Evolutionary conservation across 1,139 yeast species (phyloP).

Genomic region (Geotrichum restrictum): DNA sequence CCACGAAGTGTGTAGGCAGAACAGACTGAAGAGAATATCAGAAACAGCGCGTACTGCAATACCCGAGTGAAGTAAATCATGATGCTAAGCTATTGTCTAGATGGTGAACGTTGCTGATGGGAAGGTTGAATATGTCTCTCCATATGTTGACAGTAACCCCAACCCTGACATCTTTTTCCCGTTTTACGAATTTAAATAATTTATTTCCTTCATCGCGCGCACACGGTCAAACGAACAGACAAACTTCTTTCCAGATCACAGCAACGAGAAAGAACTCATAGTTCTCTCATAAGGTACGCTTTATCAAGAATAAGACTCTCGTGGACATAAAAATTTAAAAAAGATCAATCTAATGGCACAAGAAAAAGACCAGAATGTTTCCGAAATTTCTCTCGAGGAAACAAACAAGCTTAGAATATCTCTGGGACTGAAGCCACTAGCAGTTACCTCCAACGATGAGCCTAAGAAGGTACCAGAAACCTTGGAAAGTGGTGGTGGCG

Average conservation of each 20-base stretch:
- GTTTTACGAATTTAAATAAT: too few relatives aligned
- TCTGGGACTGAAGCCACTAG: slow-evolving; percentile 38
- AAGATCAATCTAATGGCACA: slow-evolving; percentile 15
- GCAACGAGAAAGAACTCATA: background rate
- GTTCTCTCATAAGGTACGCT: slow-evolving; percentile 5
- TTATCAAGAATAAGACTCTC: background rate
- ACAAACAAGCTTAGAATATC: slow-evolving; percentile 33
- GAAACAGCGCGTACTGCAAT: slow-evolving; percentile 2
- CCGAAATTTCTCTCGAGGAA: slow-evolving; percentile 32
- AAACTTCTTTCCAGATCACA: too few relatives aligned
- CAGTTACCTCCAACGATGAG: slow-evolving; percentile 15
- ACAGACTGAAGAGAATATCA: slow-evolving; percentile 1
- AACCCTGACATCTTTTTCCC: background rate
- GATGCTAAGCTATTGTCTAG: background rate
- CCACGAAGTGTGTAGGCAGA: slow-evolving; percentile 20
- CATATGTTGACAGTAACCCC: background rate
- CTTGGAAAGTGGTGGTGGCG: background rate
- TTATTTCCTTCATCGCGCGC: too few relatives aligned
- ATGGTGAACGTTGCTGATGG: background rate
- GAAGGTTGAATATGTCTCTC: background rate
- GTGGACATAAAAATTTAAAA: background rate
- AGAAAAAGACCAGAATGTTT: slow-evolving; percentile 9
- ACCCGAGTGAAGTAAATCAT: slow-evolving; percentile 1
- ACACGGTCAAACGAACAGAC: too few relatives aligned
- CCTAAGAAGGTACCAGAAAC: slow-evolving; percentile 2